Evolutionary conservation across 768 basidiomycete species (phyloP).

Genomic region (Lactifluus piperatus): DNA sequence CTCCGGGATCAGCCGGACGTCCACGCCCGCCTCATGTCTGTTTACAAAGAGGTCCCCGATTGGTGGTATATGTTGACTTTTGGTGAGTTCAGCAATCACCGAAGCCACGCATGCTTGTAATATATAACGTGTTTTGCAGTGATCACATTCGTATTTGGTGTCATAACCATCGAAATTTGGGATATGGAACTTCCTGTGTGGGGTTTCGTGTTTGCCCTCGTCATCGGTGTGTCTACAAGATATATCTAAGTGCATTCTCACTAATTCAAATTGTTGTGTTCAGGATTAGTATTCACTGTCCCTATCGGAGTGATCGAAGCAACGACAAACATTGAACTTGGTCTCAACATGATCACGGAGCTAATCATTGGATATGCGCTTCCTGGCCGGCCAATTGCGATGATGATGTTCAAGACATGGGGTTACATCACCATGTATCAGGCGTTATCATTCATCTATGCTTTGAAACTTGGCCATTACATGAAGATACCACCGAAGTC

Average conservation of each 20-base stretch:
- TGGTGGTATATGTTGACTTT: too few relatives aligned
- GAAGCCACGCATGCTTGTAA: too few relatives aligned
- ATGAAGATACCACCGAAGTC: not conserved
- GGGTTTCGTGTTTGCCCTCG: conserved; percentile 22
- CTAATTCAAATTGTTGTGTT: conserved; percentile 59
- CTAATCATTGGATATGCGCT: not conserved
- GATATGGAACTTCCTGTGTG: conserved; percentile 29
- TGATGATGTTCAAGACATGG: not conserved
- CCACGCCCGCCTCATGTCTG: too few relatives aligned
- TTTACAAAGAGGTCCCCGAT: too few relatives aligned
- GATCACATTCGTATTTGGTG: too few relatives aligned
- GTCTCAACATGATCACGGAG: not conserved
- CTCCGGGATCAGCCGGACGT: too few relatives aligned
- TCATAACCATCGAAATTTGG: too few relatives aligned
- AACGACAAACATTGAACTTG: not conserved
- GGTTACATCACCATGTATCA: not conserved
- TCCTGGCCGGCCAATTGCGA: not conserved
- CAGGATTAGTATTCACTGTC: conserved; percentile 29
- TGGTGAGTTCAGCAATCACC: too few relatives aligned
- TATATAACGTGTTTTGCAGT: too few relatives aligned
- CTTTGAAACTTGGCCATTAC: not conserved
- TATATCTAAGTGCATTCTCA: conserved; percentile 63
- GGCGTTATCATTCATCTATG: not conserved
- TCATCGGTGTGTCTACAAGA: conserved; percentile 33
- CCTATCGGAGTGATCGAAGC: conserved; percentile 21